Conservation (phyloP, 768 basidiomycete genomes). For the Tylopilus sp. region DNA sequence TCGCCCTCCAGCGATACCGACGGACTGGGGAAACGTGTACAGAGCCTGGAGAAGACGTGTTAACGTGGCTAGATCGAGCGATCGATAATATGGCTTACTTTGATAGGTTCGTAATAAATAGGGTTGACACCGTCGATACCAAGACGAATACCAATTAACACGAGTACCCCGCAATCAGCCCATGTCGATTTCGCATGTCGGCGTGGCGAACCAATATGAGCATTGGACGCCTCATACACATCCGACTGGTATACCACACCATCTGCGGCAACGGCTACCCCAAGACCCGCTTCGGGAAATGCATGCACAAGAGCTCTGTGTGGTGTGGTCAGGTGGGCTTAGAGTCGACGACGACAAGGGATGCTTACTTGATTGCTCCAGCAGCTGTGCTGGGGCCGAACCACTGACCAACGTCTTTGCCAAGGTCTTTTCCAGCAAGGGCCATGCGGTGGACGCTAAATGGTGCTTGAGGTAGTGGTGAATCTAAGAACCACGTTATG, state of each 20-base stretch:
- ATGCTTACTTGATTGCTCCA: conserved; percentile 81
- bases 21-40: conserved; percentile 92
- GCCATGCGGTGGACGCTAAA: conserved; percentile 98
- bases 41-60: conserved; percentile 49
- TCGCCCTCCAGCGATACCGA: conserved; percentile 94
- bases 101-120: conserved; percentile 85
- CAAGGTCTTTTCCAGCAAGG: conserved; percentile 88
- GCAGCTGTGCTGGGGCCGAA: conserved; percentile 98
- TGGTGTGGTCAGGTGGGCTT: conserved; percentile 1
- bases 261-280: conserved; percentile 81
- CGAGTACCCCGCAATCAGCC: conserved; percentile 82
- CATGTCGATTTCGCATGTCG: conserved; percentile 43
- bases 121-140: conserved; percentile 95
- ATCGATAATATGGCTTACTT: conserved; percentile 39
- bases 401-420: conserved; percentile 96
- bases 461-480: conserved; percentile 76
- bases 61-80: neutral
- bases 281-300: conserved; percentile 77
- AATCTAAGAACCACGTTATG: conserved; percentile 93
- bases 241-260: conserved; percentile 81
- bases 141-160: conserved; percentile 82
- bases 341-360: neutral
- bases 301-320: conserved; percentile 68
- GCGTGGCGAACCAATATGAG: conserved; percentile 28
- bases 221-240: conserved; percentile 72